Conservation (phyloP, 225 moss, liverwort and hornwort genomes). For the Marchantia polymorpha region DNA sequence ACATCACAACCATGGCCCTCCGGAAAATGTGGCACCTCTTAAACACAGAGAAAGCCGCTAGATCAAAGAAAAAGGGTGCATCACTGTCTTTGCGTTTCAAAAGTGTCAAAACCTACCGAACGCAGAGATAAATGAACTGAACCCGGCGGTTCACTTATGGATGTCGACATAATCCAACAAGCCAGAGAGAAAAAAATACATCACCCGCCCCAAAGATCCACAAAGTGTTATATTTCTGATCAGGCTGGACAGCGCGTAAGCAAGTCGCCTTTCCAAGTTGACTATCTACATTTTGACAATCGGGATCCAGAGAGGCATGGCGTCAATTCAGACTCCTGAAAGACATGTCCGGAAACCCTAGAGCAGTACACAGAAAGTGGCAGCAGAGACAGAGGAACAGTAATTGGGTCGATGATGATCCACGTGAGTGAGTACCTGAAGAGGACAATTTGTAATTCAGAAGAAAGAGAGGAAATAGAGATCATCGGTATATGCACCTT, state of each 20-base stretch:
- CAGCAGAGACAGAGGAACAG: background rate
- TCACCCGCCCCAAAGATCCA: background rate
- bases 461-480: background rate
- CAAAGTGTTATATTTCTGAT: background rate
- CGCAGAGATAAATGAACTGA: background rate
- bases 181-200: background rate
- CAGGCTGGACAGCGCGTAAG: background rate
- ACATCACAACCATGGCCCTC: background rate
- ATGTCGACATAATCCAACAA: background rate
- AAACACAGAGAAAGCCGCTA: no score
- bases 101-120: background rate
- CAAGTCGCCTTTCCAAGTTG: background rate
- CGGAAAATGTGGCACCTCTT: background rate
- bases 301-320: background rate
- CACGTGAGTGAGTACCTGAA: conserved; percentile 4
- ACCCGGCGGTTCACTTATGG: background rate
- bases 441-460: background rate
- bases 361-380: background rate
- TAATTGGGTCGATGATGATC: background rate
- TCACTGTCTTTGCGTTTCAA: background rate
- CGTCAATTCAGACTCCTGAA: background rate
- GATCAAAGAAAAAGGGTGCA: background rate
- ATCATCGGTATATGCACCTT: conserved; percentile 6
- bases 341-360: conserved; percentile 2
- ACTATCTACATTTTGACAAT: background rate